These are phyloP conservation scores for Drechslera avenae DNA, from an alignment of 2,329 filamentous ascomycete genomes.

Conservation along the genomic window DNA sequence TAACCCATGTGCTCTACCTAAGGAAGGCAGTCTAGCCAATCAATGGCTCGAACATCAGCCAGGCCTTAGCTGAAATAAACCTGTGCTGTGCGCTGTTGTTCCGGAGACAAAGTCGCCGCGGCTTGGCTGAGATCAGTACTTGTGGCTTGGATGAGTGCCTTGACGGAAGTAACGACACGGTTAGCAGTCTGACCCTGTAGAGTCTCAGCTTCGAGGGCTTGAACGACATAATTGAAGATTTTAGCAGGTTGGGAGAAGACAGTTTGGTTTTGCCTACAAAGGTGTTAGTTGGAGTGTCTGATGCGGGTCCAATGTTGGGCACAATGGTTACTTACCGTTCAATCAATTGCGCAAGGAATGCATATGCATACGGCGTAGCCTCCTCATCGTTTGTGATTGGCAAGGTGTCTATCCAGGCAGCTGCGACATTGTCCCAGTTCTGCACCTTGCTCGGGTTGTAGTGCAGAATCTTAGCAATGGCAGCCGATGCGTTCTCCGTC, in stretches of 20 bases:
- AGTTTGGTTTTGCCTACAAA: constrained; percentile 76
- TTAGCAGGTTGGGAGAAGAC: constrained; percentile 78
- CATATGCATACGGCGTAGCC: constrained; percentile 93
- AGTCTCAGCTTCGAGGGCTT: constrained; percentile 89
- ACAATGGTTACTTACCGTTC: constrained; percentile 77
- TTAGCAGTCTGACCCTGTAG: constrained; percentile 82
- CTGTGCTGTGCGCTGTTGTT: constrained; percentile 79
- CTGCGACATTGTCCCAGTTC: constrained; percentile 75
- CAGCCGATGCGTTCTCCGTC: constrained; percentile 95
- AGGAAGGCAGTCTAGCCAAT: constrained; percentile 2
- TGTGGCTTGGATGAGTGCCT: constrained; percentile 74
- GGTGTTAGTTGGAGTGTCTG: neutral
- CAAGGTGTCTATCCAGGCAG: constrained; percentile 88
- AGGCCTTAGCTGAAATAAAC: constrained; percentile 71
- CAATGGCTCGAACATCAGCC: neutral
- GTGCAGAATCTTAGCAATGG: constrained; percentile 95
- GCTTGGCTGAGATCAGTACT: constrained; percentile 77
- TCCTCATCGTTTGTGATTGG: constrained; percentile 96
- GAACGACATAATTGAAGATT: constrained; percentile 82
- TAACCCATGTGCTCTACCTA: constrained; percentile 4
- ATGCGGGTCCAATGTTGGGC: neutral
- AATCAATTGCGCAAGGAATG: constrained; percentile 88
- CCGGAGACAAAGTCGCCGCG: constrained; percentile 74
- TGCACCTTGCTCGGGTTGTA: constrained; percentile 79
- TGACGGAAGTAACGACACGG: constrained; percentile 77